Base-by-base conservation (phyloP, 306 rosid genomes). In the Senna tora region DNA sequence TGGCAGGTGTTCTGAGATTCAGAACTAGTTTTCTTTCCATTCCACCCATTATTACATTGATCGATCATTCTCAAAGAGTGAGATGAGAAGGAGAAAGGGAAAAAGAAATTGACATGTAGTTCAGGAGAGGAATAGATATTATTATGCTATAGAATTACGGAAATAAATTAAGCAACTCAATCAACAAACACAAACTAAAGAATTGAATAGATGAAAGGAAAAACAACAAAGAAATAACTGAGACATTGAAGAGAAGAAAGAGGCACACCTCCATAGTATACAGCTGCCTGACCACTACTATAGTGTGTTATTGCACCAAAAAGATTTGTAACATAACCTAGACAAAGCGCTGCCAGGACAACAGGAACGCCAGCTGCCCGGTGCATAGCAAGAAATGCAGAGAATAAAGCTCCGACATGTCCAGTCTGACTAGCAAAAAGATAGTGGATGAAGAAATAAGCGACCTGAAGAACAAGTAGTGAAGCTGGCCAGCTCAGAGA, bases 241-340 rank as follows among this genome's bases (percentile, higher is more conserved):
- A 28, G 55, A n/a, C 21, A 36, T 67, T 42, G 51, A 45, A 42
- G 65, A 57, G 50, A 74, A 64, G 45, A 36, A 7, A 36, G 3
- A 36, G 64, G 33, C 93, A 59, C 20, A 94, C 99, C 99, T 91
- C 99, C 99, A 56, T 71, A 94, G 86, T 91, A 94, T 39, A 91
- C 96, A 72, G 99, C 99, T 55, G 99, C 91, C 77, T 91, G 97
- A 63, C 99, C 99, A 9, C 99, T 94, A 78, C 95, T 88, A 52
- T 94, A 94, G 83, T 94, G 99, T 21, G 99, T 82, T 71, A 94
- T 36, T 53, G 96, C 96, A 34, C 99, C 99, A 7, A 91, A 94
- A 50, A 91, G 96, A 78, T 91, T 94, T 36, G 99, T 91, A 30
- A 85, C 89, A 81, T 87, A 94, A 33, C 92, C 91, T 72, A 94